Evolutionary conservation across 305 asterid species (phyloP).

Genomic region (Fraxinus albicans): DNA sequence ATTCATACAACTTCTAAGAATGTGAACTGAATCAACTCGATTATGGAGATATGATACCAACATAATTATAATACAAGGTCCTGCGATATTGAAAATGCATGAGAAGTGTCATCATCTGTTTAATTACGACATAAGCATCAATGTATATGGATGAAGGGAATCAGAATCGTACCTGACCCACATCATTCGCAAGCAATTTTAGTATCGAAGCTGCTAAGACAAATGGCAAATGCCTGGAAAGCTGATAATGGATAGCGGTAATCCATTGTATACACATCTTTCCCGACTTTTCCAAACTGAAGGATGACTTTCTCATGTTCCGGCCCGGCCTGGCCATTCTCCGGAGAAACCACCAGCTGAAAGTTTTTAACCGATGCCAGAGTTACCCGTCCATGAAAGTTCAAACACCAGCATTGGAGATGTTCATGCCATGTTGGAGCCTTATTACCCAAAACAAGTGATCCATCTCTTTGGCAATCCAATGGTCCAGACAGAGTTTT

Average conservation of each 20-base stretch:
- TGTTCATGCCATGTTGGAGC: constrained; percentile 93
- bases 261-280: constrained; percentile 91
- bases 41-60: background rate
- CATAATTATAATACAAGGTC: background rate
- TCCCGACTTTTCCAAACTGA: constrained; percentile 92
- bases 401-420: constrained; percentile 97
- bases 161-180: background rate
- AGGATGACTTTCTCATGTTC: constrained; percentile 75
- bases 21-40: background rate
- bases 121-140: background rate
- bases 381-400: constrained; percentile 89
- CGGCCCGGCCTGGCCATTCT: constrained; percentile 55
- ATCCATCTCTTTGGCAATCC: constrained; percentile 36
- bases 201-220: constrained; percentile 94
- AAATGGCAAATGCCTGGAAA: constrained; percentile 85
- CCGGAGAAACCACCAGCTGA: constrained; percentile 88
- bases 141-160: background rate
- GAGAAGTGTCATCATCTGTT: background rate
- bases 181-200: constrained; percentile 80
- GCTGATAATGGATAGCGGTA: constrained; percentile 81
- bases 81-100: background rate
- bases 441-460: constrained; percentile 74
- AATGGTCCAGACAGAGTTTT: constrained; percentile 41
- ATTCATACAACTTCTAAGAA: background rate
- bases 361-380: constrained; percentile 92